A percentile compares a stretch with the other conserved stretches of the same genome.
Evolutionary conservation across 257 asterid genomes (phyloP).

Genomic region (Plantago ovata): DNA sequence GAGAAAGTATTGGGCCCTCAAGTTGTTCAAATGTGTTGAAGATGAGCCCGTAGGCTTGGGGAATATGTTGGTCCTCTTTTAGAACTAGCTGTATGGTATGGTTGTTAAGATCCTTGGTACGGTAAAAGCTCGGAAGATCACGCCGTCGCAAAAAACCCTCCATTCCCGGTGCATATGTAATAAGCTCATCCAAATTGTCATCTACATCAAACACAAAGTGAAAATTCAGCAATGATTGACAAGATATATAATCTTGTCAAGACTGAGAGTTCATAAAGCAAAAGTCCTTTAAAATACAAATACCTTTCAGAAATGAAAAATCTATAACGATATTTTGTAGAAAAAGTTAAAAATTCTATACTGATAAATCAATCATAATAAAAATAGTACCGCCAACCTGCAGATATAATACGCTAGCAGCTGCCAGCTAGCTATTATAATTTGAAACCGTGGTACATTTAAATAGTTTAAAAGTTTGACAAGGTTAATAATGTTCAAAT

Average conservation of each 20-base stretch:
- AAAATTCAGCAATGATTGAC: background rate
- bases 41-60: constrained; percentile 52
- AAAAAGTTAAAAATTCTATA: too few relatives aligned
- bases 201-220: constrained; percentile 22
- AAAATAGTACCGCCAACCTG: too few relatives aligned
- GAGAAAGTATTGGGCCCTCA: constrained; percentile 42
- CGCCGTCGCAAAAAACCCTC: constrained; percentile 62
- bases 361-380: too few relatives aligned
- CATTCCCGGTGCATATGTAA: constrained; percentile 41
- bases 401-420: too few relatives aligned
- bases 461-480: too few relatives aligned
- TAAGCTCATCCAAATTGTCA: constrained; percentile 38
- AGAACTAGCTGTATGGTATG: constrained; percentile 20
- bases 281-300: too few relatives aligned
- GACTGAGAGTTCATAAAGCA: background rate
- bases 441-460: too few relatives aligned
- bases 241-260: background rate
- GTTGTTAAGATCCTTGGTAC: constrained; percentile 26
- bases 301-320: too few relatives aligned
- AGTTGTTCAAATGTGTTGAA: constrained; percentile 70
- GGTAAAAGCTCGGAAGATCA: constrained; percentile 62
- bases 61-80: constrained; percentile 35
- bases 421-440: too few relatives aligned
- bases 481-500: too few relatives aligned
- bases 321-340: too few relatives aligned